Evolutionary conservation across 371 early-diverging fungal species (phyloP).

Genomic region (Nematocida homosporus): DNA sequence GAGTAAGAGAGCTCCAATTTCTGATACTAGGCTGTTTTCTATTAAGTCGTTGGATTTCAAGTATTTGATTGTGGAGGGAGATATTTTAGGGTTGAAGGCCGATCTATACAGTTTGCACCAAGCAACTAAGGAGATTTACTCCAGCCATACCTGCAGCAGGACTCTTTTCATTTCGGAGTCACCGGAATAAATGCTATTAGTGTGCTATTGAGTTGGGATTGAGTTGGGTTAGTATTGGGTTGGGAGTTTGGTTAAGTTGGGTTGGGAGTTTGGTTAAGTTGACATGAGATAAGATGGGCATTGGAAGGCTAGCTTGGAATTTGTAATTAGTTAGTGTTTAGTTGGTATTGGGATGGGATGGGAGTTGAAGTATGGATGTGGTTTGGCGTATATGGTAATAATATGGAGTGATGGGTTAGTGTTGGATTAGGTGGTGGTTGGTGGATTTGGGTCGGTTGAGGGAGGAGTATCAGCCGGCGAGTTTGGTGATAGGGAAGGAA

Average conservation of each 20-base stretch:
- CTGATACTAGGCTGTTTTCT: not conserved
- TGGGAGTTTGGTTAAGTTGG: not conserved
- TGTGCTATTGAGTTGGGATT: no score
- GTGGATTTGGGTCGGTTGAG: no score
- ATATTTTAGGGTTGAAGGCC: constrained; percentile 20
- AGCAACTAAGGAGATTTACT: constrained; percentile 32
- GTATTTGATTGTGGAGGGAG: constrained; percentile 30
- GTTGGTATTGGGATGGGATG: no score
- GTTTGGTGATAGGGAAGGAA: no score
- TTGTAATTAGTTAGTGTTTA: not conserved
- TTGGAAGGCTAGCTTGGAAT: not conserved
- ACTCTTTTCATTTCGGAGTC: no score
- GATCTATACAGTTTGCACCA: constrained; percentile 17
- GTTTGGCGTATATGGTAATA: not conserved
- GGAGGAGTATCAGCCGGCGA: no score
- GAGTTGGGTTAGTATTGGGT: no score
- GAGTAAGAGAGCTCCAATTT: not conserved
- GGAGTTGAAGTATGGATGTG: not conserved
- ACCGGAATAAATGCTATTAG: no score
- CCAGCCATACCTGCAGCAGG: not conserved
- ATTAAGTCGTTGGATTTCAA: constrained; percentile 50
- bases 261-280: not conserved
- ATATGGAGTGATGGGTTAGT: not conserved
- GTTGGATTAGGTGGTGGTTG: no score
- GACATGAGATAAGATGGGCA: no score